These are phyloP conservation scores for Neostapfia colusana DNA, from an alignment of 176 grass and related monocot species.

Conservation along the genomic window DNA sequence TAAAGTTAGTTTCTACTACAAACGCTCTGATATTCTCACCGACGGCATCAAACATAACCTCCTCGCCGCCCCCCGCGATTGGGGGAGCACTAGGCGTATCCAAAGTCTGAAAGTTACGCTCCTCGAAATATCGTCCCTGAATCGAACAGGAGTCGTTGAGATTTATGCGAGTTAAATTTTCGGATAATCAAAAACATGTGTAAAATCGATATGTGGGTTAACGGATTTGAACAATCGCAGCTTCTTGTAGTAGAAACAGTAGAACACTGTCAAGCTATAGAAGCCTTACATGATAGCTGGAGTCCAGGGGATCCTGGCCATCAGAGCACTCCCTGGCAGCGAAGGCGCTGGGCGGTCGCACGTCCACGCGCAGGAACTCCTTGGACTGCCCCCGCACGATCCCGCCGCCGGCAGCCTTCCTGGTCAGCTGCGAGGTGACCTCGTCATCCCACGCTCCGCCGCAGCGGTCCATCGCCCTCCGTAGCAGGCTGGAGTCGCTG, in stretches of 20 bases:
- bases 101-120: conserved; percentile 32
- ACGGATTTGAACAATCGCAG: background rate
- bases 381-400: conserved; percentile 63
- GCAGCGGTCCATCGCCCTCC: conserved; percentile 36
- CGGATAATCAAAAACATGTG: conserved; percentile 7
- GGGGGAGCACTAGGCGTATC: conserved; percentile 86
- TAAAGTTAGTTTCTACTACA: background rate
- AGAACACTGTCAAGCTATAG: background rate
- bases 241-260: background rate
- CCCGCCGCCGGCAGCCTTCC: conserved; percentile 33
- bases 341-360: conserved; percentile 25
- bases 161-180: background rate
- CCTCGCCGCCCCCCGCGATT: conserved; percentile 53
- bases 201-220: background rate
- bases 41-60: conserved; percentile 36
- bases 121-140: conserved; percentile 50
- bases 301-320: conserved; percentile 24
- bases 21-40: conserved; percentile 39
- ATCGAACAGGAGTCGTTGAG: conserved; percentile 3
- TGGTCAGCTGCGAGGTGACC: conserved; percentile 52
- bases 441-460: conserved; percentile 49
- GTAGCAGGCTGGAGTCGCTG: conserved; percentile 65
- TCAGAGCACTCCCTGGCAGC: conserved; percentile 20
- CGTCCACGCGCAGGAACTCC: conserved; percentile 76
- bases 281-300: conserved; percentile 39